A percentile compares a stretch with the other conserved stretches of the same genome.
Evolutionary conservation across 2,329 filamentous ascomycete genomes (phyloP).

Genomic region (Apiospora koreana): DNA sequence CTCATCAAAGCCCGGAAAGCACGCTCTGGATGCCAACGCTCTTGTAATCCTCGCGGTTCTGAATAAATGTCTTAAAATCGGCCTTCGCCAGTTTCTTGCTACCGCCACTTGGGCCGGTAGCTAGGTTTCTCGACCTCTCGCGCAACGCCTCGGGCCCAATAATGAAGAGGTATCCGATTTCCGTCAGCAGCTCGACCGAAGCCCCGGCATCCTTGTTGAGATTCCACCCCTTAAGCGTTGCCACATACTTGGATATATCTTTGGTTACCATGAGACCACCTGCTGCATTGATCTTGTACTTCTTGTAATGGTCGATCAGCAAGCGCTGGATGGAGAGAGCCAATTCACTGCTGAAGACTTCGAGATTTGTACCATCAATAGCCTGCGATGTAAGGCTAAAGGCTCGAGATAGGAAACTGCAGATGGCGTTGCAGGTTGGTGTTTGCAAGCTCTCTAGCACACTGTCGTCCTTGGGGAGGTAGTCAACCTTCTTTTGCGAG

Average conservation of each 20-base stretch:
- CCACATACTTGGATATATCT: slow-evolving; percentile 91
- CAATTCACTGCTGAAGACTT: slow-evolving; percentile 80
- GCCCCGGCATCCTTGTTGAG: slow-evolving; percentile 67
- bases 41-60: slow-evolving; percentile 80
- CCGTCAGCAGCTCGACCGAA: slow-evolving; percentile 81
- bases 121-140: slow-evolving; percentile 67
- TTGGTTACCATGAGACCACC: slow-evolving; percentile 95
- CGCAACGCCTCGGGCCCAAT: slow-evolving; percentile 78
- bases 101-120: slow-evolving; percentile 36
- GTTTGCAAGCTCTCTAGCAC: slow-evolving; percentile 79
- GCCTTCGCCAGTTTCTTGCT: slow-evolving; percentile 61
- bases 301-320: slow-evolving; percentile 91
- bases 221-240: slow-evolving; percentile 81
- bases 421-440: slow-evolving; percentile 78
- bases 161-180: slow-evolving; percentile 95
- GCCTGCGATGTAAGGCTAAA: slow-evolving; percentile 65
- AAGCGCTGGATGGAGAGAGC: slow-evolving; percentile 75
- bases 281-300: slow-evolving; percentile 88
- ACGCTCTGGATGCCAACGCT: slow-evolving; percentile 83
- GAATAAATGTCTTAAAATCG: slow-evolving; percentile 81
- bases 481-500: slow-evolving; percentile 85
- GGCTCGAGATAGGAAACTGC: slow-evolving; percentile 73
- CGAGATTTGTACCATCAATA: slow-evolving; percentile 81
- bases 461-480: slow-evolving; percentile 77
- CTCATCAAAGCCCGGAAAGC: slow-evolving; percentile 59